A percentile compares a stretch with the other conserved stretches of the same genome.
Evolutionary conservation across 176 grass and related monocot genomes (phyloP).

Genomic region (Metroxylon sagu): DNA sequence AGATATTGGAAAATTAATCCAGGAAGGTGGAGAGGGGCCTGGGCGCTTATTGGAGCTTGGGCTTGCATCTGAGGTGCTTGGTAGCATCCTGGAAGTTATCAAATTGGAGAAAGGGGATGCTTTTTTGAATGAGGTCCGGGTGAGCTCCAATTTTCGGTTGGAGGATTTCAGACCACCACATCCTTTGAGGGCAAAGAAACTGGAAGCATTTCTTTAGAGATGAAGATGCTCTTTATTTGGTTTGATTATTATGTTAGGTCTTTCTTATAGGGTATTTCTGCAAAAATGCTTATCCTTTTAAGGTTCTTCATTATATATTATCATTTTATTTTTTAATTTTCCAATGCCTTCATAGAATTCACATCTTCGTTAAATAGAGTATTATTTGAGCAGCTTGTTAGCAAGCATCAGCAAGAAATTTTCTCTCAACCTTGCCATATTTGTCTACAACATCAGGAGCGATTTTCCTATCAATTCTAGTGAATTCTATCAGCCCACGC

Average conservation of each 20-base stretch:
- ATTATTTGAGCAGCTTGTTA: too few species aligned
- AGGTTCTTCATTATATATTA: too few species aligned
- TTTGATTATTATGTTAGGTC: conserved; percentile 17
- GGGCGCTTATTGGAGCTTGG: conserved; percentile 50
- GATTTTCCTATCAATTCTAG: too few species aligned
- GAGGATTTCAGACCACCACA: conserved; percentile 70
- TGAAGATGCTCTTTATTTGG: conserved; percentile 32
- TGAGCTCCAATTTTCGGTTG: conserved; percentile 54
- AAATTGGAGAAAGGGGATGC: conserved; percentile 55
- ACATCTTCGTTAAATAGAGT: too few species aligned
- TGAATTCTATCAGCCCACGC: too few species aligned
- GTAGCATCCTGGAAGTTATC: conserved; percentile 50
- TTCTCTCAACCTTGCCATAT: too few species aligned
- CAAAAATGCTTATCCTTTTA: too few species aligned
- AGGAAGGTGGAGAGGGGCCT: conserved; percentile 65
- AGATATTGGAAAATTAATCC: conserved; percentile 68
- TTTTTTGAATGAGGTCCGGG: conserved; percentile 59
- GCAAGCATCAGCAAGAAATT: too few species aligned
- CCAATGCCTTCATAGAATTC: too few species aligned
- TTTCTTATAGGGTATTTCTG: neutral
- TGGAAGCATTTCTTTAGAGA: conserved; percentile 74
- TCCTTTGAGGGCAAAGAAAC: conserved; percentile 33
- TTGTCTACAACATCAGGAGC: too few species aligned
- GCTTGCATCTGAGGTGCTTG: conserved; percentile 71
- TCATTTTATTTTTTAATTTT: too few species aligned